Conservation (phyloP, 345 rosid genomes). For the Noccaea bulbosa region DNA sequence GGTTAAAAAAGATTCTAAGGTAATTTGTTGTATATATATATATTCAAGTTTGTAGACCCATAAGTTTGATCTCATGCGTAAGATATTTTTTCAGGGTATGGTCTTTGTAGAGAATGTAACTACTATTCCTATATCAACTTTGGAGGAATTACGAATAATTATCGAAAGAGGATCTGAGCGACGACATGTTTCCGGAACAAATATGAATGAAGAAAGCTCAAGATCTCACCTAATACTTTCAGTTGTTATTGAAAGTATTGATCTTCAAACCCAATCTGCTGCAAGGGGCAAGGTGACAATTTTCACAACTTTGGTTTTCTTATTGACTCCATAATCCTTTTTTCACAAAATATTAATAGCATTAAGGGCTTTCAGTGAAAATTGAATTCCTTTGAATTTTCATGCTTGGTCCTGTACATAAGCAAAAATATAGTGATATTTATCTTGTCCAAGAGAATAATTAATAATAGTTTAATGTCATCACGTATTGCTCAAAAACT, state of each 20-base stretch:
- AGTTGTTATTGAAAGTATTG: slow-evolving; percentile 87
- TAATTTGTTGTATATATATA: slow-evolving; percentile 28
- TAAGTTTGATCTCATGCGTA: slow-evolving; percentile 23
- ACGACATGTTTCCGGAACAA: slow-evolving; percentile 88
- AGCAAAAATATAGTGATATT: background rate
- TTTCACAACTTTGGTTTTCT: background rate
- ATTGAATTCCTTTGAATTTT: slow-evolving; percentile 3
- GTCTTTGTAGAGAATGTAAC: slow-evolving; percentile 88
- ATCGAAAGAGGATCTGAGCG: slow-evolving; percentile 82
- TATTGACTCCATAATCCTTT: background rate
- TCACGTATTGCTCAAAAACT: slow-evolving; percentile 1
- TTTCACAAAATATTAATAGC: background rate
- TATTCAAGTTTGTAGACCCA: slow-evolving; percentile 5
- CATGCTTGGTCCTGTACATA: background rate
- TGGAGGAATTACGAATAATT: slow-evolving; percentile 71
- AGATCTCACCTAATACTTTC: slow-evolving; percentile 95
- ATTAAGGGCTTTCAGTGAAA: slow-evolving; percentile 9
- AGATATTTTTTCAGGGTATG: slow-evolving; percentile 69
- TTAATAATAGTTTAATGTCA: background rate
- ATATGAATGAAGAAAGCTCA: slow-evolving; percentile 96
- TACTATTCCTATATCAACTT: slow-evolving; percentile 65
- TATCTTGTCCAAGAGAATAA: background rate
- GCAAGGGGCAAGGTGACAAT: slow-evolving; percentile 86
- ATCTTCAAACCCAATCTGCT: slow-evolving; percentile 87
- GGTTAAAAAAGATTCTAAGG: slow-evolving; percentile 96